Conservation (phyloP, 495 filamentous ascomycete species). For the Cladorrhinum samala region DNA sequence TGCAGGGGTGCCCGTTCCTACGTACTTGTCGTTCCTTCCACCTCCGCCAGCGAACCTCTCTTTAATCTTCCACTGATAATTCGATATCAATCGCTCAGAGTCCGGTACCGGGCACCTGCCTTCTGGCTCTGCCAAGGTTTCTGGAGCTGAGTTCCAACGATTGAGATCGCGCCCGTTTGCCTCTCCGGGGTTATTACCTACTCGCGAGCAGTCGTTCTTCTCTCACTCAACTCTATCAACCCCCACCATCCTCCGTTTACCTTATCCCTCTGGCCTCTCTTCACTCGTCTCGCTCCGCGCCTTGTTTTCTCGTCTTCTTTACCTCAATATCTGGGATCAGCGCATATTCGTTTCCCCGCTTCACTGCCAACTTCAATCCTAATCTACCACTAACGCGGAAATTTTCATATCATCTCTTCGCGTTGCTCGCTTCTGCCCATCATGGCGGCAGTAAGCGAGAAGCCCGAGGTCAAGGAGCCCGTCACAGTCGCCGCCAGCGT, state of each 20-base stretch:
- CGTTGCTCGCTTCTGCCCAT: not conserved
- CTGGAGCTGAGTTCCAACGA: not conserved
- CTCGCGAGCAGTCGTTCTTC: not conserved
- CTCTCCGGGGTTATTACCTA: too few species aligned
- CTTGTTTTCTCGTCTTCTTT: not conserved
- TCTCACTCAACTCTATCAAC: not conserved
- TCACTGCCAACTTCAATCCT: too few species aligned
- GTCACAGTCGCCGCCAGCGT: not conserved
- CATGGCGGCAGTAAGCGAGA: slow-evolving; percentile 8
- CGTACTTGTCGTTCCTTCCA: too few species aligned
- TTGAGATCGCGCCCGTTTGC: too few species aligned
- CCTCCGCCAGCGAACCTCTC: too few species aligned
- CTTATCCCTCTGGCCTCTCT: too few species aligned
- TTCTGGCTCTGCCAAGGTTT: not conserved
- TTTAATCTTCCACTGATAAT: too few species aligned
- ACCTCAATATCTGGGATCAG: too few species aligned
- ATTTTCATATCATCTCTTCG: not conserved
- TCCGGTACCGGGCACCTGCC: not conserved
- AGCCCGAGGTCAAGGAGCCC: not conserved
- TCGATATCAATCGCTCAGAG: too few species aligned
- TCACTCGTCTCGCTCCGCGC: not conserved
- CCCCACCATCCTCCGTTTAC: not conserved
- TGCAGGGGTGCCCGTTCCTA: too few species aligned
- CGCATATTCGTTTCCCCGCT: too few species aligned
- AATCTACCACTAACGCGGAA: not conserved